Base-by-base conservation (phyloP, 768 basidiomycete genomes). In the Kwoniella shandongensis region DNA sequence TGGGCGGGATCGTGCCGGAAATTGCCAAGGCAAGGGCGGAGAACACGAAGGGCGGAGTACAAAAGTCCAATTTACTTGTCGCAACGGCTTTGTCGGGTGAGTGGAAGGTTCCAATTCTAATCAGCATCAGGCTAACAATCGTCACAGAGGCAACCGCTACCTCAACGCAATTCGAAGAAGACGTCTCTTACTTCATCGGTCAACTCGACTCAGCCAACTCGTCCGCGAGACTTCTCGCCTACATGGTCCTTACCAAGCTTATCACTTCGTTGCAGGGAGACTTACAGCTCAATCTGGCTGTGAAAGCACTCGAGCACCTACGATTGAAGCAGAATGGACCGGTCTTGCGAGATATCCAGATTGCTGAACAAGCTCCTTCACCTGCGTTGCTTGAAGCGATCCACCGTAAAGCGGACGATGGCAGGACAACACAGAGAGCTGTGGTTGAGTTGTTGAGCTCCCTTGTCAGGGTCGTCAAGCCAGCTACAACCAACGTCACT, bases 211-310 rank as follows among this genome's bases (percentile, higher is more conserved):
- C 82, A 44, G 48, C 77, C 0, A 79, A 83, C 59, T 68, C 82
- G 0, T 81, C 87, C 60, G 78, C 82, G 27, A 81, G 84, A 17
- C 75, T 82, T 2, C 74, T 91, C 44, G 82, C 82, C 0, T 83
- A 84, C 67, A 78, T 91, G 10, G 77, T 88, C 50, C 76, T 82
- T n/a, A 81, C 84, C n/a, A 81, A 82, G 0, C 72, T 92, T 51
- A 72, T 91, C 29, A 73, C 74, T 29, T 80, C 80, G 23, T 62
- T 85, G 0, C 81, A 84, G 4, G 85, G 85, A 13, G 81, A 83
- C 38, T 81, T 81, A 48, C 85, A 85, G 61, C 71, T 88, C 30
- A 78, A 81, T 7, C 77, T 83, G 1, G 86, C 84, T 1, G 75
- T 78, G 2, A 57, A 67, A 39, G 54, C 67, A 10, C 56, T 73